Base-by-base conservation (phyloP, 495 filamentous ascomycete genomes). In the Neurospora cerealis region DNA sequence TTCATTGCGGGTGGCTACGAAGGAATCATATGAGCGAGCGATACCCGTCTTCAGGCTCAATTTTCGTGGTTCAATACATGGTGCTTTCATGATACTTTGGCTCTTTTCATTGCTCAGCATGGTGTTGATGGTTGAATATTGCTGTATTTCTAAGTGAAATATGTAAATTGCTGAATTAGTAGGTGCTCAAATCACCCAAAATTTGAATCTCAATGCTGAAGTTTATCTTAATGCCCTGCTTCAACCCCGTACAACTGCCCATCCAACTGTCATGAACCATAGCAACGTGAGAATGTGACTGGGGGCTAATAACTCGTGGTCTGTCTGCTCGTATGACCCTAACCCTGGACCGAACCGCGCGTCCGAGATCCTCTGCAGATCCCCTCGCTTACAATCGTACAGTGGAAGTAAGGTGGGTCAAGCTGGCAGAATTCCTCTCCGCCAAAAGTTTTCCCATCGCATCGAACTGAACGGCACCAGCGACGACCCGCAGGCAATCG, bases 381-480 rank as follows among this genome's bases (percentile, higher is more conserved):
- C 54, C 28, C 54, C 28, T 62, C 15, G 54, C 15, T 62, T 34
- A 62, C 28, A 62, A 15, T 62, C 32, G 24, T 19, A n/a, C n/a
- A 28, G 24, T 28, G 24, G 24, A 28, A 28, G 24, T 39, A 44
- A 75, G 73, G 78, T 74, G 75, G 73, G 75, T 73, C 73, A 37
- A 2, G 60, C 44, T 73, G 79, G 79, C 79, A 81, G 79, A 80
- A 81, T 80, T 71, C 69, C 75, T 79, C 76, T 78, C 79, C 79
- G 79, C 79, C 79, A 81, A 81, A 81, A 81, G 75, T 78, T 81
- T 75, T 72, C 75, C 41, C 37, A 24, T 34, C 36, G 24, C 37
- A 62, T 60, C 54, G 36, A 69, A 40, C 34, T 39, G 10, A 28
- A 41, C 8, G 8, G 37, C 13, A 70, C 70, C 8, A 36, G 21